phyloP scores from a whole-genome alignment of 2,329 filamentous ascomycete genomes.

The Ascochyta fabae region DNA sequence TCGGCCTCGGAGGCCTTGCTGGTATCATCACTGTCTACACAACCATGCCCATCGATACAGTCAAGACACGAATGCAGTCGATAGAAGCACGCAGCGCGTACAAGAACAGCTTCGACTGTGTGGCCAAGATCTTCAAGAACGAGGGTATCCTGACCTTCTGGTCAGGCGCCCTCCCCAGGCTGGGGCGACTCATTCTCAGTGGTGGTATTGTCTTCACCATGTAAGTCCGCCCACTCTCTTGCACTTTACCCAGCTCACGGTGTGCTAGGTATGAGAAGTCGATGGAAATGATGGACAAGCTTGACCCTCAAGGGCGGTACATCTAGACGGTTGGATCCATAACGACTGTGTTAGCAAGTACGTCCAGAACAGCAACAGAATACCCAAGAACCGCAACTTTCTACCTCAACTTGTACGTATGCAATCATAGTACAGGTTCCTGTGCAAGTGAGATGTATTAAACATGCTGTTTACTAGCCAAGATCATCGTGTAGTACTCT shows the following conservation, averaged over 20 bases:
- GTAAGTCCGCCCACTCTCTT: constrained; percentile 52
- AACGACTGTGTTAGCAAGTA: neutral
- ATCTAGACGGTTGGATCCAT: constrained; percentile 58
- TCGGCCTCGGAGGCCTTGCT: constrained; percentile 86
- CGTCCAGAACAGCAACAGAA: neutral
- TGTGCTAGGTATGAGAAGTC: constrained; percentile 80
- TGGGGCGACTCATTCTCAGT: constrained; percentile 85
- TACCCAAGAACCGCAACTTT: neutral
- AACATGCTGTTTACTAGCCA: no score
- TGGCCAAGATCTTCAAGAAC: constrained; percentile 80
- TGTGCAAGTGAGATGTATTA: no score
- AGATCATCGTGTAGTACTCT: no score
- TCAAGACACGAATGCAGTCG: constrained; percentile 98
- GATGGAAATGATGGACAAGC: constrained; percentile 80
- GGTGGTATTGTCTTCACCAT: constrained; percentile 98
- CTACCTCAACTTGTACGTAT: neutral
- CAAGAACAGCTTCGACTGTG: constrained; percentile 87
- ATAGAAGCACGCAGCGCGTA: constrained; percentile 82
- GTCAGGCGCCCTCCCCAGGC: constrained; percentile 86
- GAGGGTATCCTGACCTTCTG: constrained; percentile 91
- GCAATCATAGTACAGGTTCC: no score
- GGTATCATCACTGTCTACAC: constrained; percentile 86
- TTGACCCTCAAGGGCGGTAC: constrained; percentile 86
- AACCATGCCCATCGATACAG: constrained; percentile 80
- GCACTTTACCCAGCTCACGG: constrained; percentile 10